Base-by-base conservation (phyloP, 2,329 filamentous ascomycete genomes). In the Nemania abortiva region DNA sequence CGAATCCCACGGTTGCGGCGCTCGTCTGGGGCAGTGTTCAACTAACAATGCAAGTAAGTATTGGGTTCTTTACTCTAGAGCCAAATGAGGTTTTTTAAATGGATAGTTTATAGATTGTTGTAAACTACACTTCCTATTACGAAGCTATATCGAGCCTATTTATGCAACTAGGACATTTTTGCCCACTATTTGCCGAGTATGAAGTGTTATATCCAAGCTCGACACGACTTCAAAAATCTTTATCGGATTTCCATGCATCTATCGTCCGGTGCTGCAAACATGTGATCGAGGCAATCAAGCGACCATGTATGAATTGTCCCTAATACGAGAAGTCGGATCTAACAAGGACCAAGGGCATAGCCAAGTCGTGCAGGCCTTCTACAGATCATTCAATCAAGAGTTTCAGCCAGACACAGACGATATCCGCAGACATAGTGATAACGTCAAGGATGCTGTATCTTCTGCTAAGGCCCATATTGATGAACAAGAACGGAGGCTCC, bases 11-110 rank as follows among this genome's bases (percentile, higher is more conserved):
- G 24, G 79, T 82, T 27, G 79, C 82, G 6, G 81, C 80, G 3
- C 72, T 84, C 1, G 76, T 84, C 22, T 85, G 82, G 83, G 83
- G 83, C 1, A 82, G 79, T 50, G 73, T 84, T 2, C 81, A 81
- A 66, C 68, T 84, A n/a, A 79, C 82, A 15, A 75, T 84, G 53
- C 74, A 79, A 59, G 79, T 81, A 68, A 69, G 74, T 74, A 5
- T 37, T 24, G 9, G 5, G 9, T 34, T 9, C 31, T 5, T 34
- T 9, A 34, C 5, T 4, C 9, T 34, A 5, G 31, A 34, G 9
- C 9, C 9, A 34, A 34, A 34, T 4, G 9, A 34, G 4, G 5
- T 4, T 34, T 4, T 34, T 34, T 4, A 34, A 34, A 5, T 34
- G 9, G 9, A 9, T 34, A 34, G 31, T 34, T 9, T 34, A 34